These are phyloP conservation scores for Thelephora aurantiotincta DNA, from an alignment of 768 basidiomycete species.

Conservation along the genomic window DNA sequence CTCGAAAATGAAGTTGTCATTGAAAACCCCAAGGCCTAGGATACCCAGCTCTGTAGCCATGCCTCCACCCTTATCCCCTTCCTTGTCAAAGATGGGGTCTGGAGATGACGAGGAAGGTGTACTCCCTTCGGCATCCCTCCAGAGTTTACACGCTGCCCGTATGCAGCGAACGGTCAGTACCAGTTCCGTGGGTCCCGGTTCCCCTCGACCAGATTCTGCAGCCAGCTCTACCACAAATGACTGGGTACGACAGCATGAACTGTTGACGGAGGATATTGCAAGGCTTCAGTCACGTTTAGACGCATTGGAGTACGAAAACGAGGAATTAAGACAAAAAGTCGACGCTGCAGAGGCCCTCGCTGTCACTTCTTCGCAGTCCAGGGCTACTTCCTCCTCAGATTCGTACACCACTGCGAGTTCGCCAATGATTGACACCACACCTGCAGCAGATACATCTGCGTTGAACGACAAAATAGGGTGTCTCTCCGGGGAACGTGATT, in stretches of 20 bases:
- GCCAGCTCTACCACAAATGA: conserved; percentile 17
- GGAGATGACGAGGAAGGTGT: conserved; percentile 6
- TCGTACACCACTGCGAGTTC: too few relatives aligned
- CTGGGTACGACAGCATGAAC: conserved; percentile 13
- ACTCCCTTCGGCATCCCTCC: conserved; percentile 6
- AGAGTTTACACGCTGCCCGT: conserved; percentile 6
- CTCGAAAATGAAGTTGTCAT: conserved; percentile 20
- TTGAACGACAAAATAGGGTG: not conserved
- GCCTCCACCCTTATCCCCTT: conserved; percentile 68
- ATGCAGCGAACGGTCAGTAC: conserved; percentile 1
- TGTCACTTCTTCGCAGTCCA: not conserved
- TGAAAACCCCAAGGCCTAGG: conserved; percentile 45
- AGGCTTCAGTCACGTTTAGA: conserved; percentile 35
- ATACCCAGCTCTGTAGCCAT: conserved; percentile 64
- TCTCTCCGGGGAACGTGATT: conserved; percentile 6
- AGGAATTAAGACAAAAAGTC: conserved; percentile 28
- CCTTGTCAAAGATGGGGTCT: conserved; percentile 20
- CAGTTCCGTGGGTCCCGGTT: conserved; percentile 6
- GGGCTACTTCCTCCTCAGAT: too few relatives aligned
- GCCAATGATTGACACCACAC: too few relatives aligned
- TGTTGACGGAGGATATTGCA: conserved; percentile 21
- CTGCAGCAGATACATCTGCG: not conserved
- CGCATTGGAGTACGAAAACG: conserved; percentile 58
- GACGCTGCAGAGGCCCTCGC: conserved; percentile 9
- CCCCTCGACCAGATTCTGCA: conserved; percentile 22